phyloP scores from a whole-genome alignment of 140 eudicot genomes.

The Anethum foeniculum region DNA sequence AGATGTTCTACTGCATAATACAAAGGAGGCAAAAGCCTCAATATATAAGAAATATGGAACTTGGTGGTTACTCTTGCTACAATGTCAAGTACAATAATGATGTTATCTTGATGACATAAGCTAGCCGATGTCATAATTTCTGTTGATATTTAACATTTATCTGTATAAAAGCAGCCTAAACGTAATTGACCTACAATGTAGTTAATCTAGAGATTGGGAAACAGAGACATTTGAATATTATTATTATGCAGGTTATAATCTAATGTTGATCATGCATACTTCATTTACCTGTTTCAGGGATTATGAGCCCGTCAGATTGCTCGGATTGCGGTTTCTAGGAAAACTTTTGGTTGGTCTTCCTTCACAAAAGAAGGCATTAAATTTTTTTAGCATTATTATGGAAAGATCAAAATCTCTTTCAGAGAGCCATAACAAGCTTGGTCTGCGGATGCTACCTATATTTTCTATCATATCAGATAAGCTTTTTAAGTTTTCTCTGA shows the following conservation, averaged over 20 bases:
- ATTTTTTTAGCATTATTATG: conserved; percentile 56
- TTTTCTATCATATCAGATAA: conserved; percentile 67
- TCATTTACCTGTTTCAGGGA: conserved; percentile 36
- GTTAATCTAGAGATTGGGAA: too few relatives aligned
- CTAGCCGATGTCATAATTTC: too few relatives aligned
- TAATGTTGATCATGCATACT: neutral
- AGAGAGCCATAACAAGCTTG: conserved; percentile 50
- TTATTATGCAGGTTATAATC: neutral
- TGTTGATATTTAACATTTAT: too few relatives aligned
- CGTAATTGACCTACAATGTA: neutral
- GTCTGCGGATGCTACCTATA: conserved; percentile 49
- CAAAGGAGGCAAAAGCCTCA: too few relatives aligned
- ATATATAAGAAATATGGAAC: too few relatives aligned
- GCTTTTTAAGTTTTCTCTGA: conserved; percentile 72
- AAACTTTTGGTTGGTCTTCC: conserved; percentile 91
- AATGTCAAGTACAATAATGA: too few relatives aligned
- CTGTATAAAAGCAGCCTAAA: neutral
- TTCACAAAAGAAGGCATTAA: conserved; percentile 72
- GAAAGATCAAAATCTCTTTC: conserved; percentile 66
- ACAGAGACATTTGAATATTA: too few relatives aligned
- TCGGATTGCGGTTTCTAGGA: conserved; percentile 83
- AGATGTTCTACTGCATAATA: too few relatives aligned
- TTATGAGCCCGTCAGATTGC: conserved; percentile 84
- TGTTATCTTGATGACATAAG: too few relatives aligned
- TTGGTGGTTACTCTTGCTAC: too few relatives aligned